Conservation (phyloP, 768 basidiomycete species). For the Suillus weaverae region DNA sequence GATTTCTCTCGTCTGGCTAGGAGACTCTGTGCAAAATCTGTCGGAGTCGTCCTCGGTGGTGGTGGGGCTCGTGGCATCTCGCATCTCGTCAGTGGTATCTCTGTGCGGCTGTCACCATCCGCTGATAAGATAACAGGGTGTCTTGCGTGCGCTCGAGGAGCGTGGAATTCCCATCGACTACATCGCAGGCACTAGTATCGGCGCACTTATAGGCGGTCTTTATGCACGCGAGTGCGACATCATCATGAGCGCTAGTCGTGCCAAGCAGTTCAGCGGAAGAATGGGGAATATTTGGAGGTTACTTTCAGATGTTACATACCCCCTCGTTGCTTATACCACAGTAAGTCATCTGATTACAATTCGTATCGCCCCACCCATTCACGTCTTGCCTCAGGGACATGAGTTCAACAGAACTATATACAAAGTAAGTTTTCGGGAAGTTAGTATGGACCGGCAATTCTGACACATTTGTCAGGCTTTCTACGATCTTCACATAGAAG, state of each 20-base stretch:
- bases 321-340: conserved; percentile 75
- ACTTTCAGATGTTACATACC: conserved; percentile 86
- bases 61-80: conserved; percentile 94
- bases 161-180: conserved; percentile 92
- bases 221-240: conserved; percentile 95
- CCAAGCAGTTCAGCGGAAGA: conserved; percentile 88
- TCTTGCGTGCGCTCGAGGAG: conserved; percentile 89
- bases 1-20: conserved; percentile 93
- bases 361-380: not conserved
- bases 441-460: conserved; percentile 8
- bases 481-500: conserved; percentile 92
- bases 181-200: conserved; percentile 92
- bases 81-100: conserved; percentile 52
- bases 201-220: conserved; percentile 88
- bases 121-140: conserved; percentile 55
- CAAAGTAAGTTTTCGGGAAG: conserved; percentile 51
- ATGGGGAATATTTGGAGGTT: conserved; percentile 96
- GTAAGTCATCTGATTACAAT: conserved; percentile 35
- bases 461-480: conserved; percentile 56
- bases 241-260: conserved; percentile 78
- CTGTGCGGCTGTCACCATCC: conserved; percentile 4
- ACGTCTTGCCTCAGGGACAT: conserved; percentile 61
- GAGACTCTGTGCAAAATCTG: conserved; percentile 87
- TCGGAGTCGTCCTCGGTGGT: conserved; percentile 93
- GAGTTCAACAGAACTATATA: conserved; percentile 95